phyloP scores from a whole-genome alignment of 1,139 yeast genomes.

The Hemisphaericaspora lyxosophila region DNA sequence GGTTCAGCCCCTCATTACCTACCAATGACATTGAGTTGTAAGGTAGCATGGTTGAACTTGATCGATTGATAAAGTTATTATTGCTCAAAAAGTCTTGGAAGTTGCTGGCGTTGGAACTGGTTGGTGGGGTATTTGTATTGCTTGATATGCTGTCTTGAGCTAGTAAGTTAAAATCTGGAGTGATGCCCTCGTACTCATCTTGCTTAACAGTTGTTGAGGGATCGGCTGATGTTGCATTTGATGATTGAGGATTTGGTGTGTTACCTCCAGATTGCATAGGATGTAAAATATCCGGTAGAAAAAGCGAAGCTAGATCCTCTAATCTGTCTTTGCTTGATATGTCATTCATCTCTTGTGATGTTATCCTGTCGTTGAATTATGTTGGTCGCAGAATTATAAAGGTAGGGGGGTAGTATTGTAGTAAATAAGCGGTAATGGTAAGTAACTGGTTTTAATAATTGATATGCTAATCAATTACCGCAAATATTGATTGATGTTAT shows the following conservation, averaged over 20 bases:
- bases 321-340: constrained; percentile 23
- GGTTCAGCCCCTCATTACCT: background rate
- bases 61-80: constrained; percentile 21
- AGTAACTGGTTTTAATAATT: too few relatives aligned
- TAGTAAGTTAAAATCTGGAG: constrained; percentile 7
- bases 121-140: constrained; percentile 5
- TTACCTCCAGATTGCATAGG: constrained; percentile 15
- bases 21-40: background rate
- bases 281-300: constrained; percentile 43
- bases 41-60: constrained; percentile 4
- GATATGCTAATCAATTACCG: too few relatives aligned
- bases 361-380: background rate
- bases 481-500: too few relatives aligned
- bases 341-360: constrained; percentile 6
- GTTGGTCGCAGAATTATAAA: too few relatives aligned
- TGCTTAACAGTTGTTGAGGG: constrained; percentile 17
- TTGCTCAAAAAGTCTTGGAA: constrained; percentile 24
- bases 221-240: constrained; percentile 3
- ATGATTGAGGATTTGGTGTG: constrained; percentile 5
- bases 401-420: too few relatives aligned
- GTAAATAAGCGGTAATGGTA: too few relatives aligned
- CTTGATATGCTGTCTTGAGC: constrained; percentile 5
- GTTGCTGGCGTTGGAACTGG: constrained; percentile 12
- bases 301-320: constrained; percentile 45
- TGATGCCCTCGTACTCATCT: constrained; percentile 19